Percentiles rank a stretch among this genome's conserved stretches.
Conservation (phyloP, 2,329 filamentous ascomycete species). For the Fusarium tjaetaba region DNA sequence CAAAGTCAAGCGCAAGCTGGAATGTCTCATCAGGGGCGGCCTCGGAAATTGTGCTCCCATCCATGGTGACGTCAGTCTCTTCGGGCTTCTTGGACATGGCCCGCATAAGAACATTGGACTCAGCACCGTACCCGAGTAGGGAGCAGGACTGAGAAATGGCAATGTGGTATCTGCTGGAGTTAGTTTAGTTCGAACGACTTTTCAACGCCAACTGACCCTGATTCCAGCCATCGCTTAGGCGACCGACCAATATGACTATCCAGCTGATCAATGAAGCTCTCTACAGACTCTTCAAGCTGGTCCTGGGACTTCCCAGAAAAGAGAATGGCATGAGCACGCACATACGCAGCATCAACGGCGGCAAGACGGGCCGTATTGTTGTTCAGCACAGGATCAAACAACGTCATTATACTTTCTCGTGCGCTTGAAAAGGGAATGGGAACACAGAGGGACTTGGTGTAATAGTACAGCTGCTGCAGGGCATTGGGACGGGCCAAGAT, state of each 20-base stretch:
- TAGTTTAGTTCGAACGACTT: background rate
- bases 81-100: constrained; percentile 46
- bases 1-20: constrained; percentile 52
- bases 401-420: constrained; percentile 73
- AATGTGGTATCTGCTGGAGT: constrained; percentile 44
- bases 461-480: constrained; percentile 74
- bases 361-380: constrained; percentile 49
- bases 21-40: constrained; percentile 44
- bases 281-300: constrained; percentile 55
- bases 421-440: constrained; percentile 73
- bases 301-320: constrained; percentile 64
- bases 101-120: constrained; percentile 58
- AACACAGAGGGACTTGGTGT: constrained; percentile 76
- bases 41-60: constrained; percentile 40
- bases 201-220: constrained; percentile 48
- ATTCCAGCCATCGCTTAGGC: constrained; percentile 62
- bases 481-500: constrained; percentile 77
- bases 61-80: constrained; percentile 42
- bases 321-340: constrained; percentile 71
- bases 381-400: constrained; percentile 70
- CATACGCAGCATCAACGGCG: constrained; percentile 66
- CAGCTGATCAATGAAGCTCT: constrained; percentile 63
- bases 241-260: constrained; percentile 65
- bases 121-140: constrained; percentile 48
- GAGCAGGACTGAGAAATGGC: constrained; percentile 47